Evolutionary conservation across 352 stramenopile species (phyloP).

Genomic region (Globisporangium echinulatum): DNA sequence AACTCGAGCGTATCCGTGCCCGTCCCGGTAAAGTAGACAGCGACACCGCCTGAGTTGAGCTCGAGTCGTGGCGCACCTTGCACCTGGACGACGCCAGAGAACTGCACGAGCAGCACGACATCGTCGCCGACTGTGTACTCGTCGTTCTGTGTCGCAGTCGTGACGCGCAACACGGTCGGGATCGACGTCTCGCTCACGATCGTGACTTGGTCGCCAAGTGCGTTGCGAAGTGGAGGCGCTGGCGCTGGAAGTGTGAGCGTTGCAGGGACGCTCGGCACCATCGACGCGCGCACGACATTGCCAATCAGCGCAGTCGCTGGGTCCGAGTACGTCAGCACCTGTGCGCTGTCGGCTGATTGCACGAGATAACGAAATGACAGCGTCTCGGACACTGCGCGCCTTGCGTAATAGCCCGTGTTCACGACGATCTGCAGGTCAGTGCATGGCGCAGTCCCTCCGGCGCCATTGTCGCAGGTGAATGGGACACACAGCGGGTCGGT

Average conservation of each 20-base stretch:
- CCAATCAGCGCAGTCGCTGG: constrained; percentile 22
- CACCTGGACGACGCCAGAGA: constrained; percentile 43
- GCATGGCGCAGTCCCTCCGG: constrained; percentile 22
- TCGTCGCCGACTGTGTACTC: constrained; percentile 61
- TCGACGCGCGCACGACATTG: constrained; percentile 35
- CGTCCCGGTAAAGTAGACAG: constrained; percentile 40
- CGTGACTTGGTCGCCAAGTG: constrained; percentile 12
- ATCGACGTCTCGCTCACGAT: constrained; percentile 31
- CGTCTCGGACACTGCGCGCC: constrained; percentile 26
- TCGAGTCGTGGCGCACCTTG: constrained; percentile 48
- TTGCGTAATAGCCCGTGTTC: constrained; percentile 42
- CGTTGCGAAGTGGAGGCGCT: constrained; percentile 3
- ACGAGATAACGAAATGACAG: constrained; percentile 55
- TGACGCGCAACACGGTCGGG: constrained; percentile 33
- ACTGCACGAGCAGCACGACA: constrained; percentile 47
- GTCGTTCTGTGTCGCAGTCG: constrained; percentile 29
- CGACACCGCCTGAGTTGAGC: constrained; percentile 59
- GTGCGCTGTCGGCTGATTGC: constrained; percentile 28
- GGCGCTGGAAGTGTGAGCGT: constrained; percentile 23
- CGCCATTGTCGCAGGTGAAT: constrained; percentile 43
- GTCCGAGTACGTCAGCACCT: constrained; percentile 22
- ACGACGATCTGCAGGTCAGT: constrained; percentile 24
- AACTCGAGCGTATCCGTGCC: constrained; percentile 45
- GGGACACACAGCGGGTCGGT: constrained; percentile 24
- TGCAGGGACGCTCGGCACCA: constrained; percentile 22